Percentiles rank a stretch among this genome's conserved stretches.
These are phyloP conservation scores for Xylariomycetidae sp. DNA, from an alignment of 2,329 filamentous ascomycete genomes.

Conservation along the genomic window DNA sequence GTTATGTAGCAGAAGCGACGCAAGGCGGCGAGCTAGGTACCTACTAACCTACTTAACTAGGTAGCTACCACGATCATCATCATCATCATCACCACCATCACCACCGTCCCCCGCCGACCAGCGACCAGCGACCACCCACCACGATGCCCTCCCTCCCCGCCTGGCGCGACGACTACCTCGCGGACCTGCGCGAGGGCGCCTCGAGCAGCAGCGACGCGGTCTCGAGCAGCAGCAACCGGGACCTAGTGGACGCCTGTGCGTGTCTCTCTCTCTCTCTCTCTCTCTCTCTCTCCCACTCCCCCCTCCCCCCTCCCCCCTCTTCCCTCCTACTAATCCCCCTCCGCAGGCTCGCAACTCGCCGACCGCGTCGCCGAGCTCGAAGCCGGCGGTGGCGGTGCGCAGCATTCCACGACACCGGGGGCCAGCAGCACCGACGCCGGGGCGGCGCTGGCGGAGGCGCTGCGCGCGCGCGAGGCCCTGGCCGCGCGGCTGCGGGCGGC, in stretches of 20 bases:
- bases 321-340: slow-evolving; percentile 5
- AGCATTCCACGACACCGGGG: slow-evolving; percentile 13
- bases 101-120: too few species aligned
- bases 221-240: slow-evolving; percentile 51
- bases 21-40: too few species aligned
- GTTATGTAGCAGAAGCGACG: too few species aligned
- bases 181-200: slow-evolving; percentile 66
- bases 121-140: too few species aligned
- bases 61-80: too few species aligned
- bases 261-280: slow-evolving; percentile 4
- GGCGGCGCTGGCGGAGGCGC: slow-evolving; percentile 65
- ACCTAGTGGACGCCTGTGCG: slow-evolving; percentile 75
- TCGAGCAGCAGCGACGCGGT: too few species aligned
- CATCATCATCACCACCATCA: too few species aligned
- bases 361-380: slow-evolving; percentile 59
- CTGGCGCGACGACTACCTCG: slow-evolving; percentile 79
- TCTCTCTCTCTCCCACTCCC: neutral
- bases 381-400: slow-evolving; percentile 40
- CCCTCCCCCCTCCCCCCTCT: neutral
- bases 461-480: slow-evolving; percentile 65
- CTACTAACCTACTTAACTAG: too few species aligned
- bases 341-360: slow-evolving; percentile 29
- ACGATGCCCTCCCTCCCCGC: slow-evolving; percentile 51
- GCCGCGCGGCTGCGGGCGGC: slow-evolving; percentile 57
- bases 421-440: slow-evolving; percentile 1